These are phyloP conservation scores for Trichomonas gallinae DNA, from an alignment of 208 protist species.

Conservation along the genomic window DNA sequence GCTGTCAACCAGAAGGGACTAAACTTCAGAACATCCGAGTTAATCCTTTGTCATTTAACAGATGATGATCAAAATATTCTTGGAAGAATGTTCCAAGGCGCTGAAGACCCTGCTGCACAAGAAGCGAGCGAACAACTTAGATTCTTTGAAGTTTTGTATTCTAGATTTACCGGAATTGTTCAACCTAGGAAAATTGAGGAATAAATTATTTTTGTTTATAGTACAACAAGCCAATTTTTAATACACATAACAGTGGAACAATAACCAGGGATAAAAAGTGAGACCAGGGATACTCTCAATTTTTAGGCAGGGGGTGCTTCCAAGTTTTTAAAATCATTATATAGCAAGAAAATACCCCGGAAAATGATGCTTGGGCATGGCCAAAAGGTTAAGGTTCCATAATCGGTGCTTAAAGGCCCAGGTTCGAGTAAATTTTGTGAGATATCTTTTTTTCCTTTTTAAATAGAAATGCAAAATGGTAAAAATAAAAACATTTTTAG, in stretches of 20 bases:
- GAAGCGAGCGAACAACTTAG: background rate
- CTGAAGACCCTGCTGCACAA: background rate
- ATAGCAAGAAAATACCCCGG: too few relatives aligned
- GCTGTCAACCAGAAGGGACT: background rate
- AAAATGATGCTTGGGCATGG: too few relatives aligned
- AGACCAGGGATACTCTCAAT: too few relatives aligned
- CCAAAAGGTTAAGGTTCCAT: too few relatives aligned
- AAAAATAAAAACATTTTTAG: too few relatives aligned
- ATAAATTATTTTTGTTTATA: background rate
- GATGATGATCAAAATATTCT: background rate
- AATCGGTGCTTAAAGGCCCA: too few relatives aligned
- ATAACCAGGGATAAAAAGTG: too few relatives aligned
- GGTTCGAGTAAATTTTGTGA: too few relatives aligned
- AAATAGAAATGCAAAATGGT: too few relatives aligned
- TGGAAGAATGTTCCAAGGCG: background rate
- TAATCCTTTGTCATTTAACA: background rate
- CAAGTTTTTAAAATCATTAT: background rate
- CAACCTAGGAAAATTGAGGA: background rate
- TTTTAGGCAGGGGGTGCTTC: too few relatives aligned
- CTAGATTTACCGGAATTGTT: background rate
- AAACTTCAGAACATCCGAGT: background rate
- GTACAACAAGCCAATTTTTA: background rate
- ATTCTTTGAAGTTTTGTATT: background rate
- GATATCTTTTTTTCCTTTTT: too few relatives aligned
- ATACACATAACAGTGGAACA: background rate